Evolutionary conservation across 805 yeast genomes (phyloP), one percentile per base, ranked within the genome.

Genomic region (Ogataea nitratoaversa): DNA sequence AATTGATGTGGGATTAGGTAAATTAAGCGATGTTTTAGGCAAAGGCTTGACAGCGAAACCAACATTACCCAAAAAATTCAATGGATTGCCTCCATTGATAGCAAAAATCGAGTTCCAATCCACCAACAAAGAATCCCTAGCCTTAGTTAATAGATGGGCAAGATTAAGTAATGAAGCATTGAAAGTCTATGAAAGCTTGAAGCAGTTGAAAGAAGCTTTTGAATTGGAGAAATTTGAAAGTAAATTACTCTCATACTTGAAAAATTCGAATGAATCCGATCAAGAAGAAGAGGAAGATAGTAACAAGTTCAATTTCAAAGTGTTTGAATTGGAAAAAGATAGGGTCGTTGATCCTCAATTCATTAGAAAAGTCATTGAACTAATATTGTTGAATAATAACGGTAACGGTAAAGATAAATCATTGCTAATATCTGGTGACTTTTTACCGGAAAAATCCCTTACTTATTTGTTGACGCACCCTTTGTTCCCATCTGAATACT

Each of bases 381-480:
- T 63, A 71, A 20, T 65, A 57, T 25, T 63, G 71, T 6, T 64
- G 16, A 40, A 44, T 18, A 34, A 33, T 3, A 30, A 43, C 2
- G 41, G 34, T 14, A 47, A 44, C n/a, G n/a, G n/a, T n/a, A n/a
- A n/a, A n/a, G n/a, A n/a, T n/a, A n/a, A n/a, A n/a, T n/a, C n/a
- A 7, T 50, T 30, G 37, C 45, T 45, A 47, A 56, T 52, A 53
- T 34, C 54, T 14, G 49, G 52, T 12, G 56, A 52, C 14, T 68
- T 71, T 41, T 51, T 73, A 27, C 78, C 93, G 37, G 79, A 81
- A 52, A 63, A 63, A 35, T 69, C 88, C 2, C 61, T 87, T 35
- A 74, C 83, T 1, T 90, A 86, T 55, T 68, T 90, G 25, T 68
- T 91, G 46, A 84, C 96, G 2, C 95, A 91, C 65, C 96, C 96